phyloP scores from a whole-genome alignment of 208 protist species.

The Trichomonas gallinae region DNA sequence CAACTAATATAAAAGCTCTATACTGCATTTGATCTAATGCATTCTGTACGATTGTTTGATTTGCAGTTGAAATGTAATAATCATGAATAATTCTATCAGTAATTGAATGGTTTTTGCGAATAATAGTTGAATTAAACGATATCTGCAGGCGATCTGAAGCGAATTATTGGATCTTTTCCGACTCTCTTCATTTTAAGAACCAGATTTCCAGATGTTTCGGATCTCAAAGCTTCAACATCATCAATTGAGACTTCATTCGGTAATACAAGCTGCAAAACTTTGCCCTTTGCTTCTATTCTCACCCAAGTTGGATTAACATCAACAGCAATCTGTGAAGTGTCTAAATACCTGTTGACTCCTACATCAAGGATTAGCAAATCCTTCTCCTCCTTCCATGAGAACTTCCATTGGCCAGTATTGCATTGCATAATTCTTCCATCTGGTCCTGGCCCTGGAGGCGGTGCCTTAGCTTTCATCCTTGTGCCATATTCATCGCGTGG shows the following conservation, averaged over 20 bases:
- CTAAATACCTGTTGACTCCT: conserved; percentile 67
- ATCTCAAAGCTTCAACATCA: background rate
- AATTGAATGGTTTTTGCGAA: no score
- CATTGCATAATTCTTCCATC: conserved; percentile 64
- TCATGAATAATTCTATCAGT: no score
- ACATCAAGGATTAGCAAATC: conserved; percentile 57
- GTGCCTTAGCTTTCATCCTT: conserved; percentile 27
- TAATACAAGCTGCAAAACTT: conserved; percentile 68
- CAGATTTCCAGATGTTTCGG: background rate
- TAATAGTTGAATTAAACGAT: background rate
- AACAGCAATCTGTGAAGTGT: conserved; percentile 66
- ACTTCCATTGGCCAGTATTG: conserved; percentile 69
- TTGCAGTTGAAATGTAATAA: no score
- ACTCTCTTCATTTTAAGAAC: conserved; percentile 12
- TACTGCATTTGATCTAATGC: no score
- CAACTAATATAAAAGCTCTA: no score
- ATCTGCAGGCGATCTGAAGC: background rate
- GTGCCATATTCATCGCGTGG: conserved; percentile 61
- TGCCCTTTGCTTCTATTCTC: conserved; percentile 68
- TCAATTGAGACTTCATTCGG: conserved; percentile 53
- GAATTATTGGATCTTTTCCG: background rate
- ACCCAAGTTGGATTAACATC: conserved; percentile 72
- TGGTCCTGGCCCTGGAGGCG: background rate
- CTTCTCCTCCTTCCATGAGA: conserved; percentile 57
- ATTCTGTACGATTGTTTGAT: no score